phyloP scores from a whole-genome alignment of 1,284 basidiomycete species.

The Papiliotrema laurentii region DNA sequence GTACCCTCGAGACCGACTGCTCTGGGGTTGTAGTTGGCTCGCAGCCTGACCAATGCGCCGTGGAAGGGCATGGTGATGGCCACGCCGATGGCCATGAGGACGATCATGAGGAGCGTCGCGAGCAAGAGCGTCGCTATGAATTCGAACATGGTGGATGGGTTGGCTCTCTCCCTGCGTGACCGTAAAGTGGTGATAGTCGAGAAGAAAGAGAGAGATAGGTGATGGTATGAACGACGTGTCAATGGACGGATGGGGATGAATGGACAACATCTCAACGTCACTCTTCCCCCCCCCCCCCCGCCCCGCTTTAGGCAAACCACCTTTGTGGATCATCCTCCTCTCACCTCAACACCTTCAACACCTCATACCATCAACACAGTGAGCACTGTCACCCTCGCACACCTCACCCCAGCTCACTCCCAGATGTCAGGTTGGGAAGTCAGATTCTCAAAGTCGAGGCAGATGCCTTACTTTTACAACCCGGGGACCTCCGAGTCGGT shows the following conservation, averaged over 20 bases:
- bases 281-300: too few relatives aligned
- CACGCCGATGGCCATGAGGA: conserved; percentile 36
- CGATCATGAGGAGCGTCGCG: conserved; percentile 39
- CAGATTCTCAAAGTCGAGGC: conserved; percentile 72
- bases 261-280: too few relatives aligned
- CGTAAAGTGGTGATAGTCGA: background rate
- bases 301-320: background rate
- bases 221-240: too few relatives aligned
- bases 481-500: conserved; percentile 62
- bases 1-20: conserved; percentile 68
- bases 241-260: too few relatives aligned
- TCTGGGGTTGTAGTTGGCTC: conserved; percentile 51
- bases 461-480: conserved; percentile 88
- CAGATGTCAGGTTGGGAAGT: conserved; percentile 61
- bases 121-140: conserved; percentile 41
- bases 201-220: background rate
- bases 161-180: too few relatives aligned
- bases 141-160: conserved; percentile 26
- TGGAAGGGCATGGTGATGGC: conserved; percentile 46
- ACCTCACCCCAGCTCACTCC: background rate
- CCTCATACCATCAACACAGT: too few relatives aligned
- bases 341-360: background rate
- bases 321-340: background rate
- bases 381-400: too few relatives aligned
- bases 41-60: conserved; percentile 44